These are phyloP conservation scores for Pseudozyma pruni DNA, from an alignment of 1,284 basidiomycete species.

Conservation along the genomic window DNA sequence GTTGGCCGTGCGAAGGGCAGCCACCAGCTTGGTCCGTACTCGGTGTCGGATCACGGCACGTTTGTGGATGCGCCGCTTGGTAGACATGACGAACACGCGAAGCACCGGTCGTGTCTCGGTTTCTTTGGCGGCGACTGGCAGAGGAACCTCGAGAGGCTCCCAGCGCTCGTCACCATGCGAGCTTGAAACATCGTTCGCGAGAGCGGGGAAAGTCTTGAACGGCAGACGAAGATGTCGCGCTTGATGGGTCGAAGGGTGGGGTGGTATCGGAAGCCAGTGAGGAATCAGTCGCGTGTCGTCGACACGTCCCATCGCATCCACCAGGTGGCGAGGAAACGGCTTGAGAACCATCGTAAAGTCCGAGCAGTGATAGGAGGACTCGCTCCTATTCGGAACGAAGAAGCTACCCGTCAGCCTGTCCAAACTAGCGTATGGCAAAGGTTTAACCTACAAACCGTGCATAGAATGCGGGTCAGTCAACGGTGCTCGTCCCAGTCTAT, in stretches of 20 bases:
- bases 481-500: neutral
- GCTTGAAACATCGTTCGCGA: neutral
- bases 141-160: constrained; percentile 4
- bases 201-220: neutral
- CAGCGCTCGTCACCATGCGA: constrained; percentile 6
- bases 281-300: constrained; percentile 16
- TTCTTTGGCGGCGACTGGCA: neutral
- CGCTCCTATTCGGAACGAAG: constrained; percentile 8
- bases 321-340: constrained; percentile 29
- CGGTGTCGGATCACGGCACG: constrained; percentile 54
- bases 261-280: constrained; percentile 27
- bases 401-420: constrained; percentile 1
- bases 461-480: constrained; percentile 14
- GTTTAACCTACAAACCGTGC: constrained; percentile 20
- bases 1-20: constrained; percentile 40
- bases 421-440: constrained; percentile 16
- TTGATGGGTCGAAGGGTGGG: constrained; percentile 34
- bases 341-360: constrained; percentile 37
- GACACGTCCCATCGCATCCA: constrained; percentile 7
- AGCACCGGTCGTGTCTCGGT: constrained; percentile 12
- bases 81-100: constrained; percentile 37
- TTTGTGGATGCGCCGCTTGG: constrained; percentile 59
- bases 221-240: constrained; percentile 19
- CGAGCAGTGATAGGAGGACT: constrained; percentile 1
- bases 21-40: constrained; percentile 36